These are phyloP conservation scores for Aspergillus clavatus DNA, from an alignment of 2,329 filamentous ascomycete species.

Conservation along the genomic window DNA sequence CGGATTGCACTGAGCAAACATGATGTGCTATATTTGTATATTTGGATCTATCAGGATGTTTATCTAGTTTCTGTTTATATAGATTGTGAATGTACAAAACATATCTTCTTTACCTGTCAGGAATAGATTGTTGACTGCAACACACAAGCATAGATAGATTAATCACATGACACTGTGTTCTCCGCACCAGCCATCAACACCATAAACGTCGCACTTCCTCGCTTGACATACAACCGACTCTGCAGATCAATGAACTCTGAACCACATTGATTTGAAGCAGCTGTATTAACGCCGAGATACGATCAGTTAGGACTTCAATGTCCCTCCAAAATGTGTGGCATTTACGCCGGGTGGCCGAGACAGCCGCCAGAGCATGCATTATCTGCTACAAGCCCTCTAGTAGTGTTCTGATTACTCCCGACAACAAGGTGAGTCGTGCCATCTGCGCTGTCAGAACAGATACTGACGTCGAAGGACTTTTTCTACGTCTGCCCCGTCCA, in stretches of 20 bases:
- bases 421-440: constrained; percentile 66
- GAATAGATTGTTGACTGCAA: too few relatives aligned
- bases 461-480: constrained; percentile 59
- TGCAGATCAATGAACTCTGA: not conserved
- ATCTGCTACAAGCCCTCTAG: constrained; percentile 86
- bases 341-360: constrained; percentile 79
- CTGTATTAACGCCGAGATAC: not conserved
- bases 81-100: not conserved
- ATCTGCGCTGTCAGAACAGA: too few relatives aligned
- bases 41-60: too few relatives aligned
- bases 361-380: constrained; percentile 77
- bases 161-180: constrained; percentile 13
- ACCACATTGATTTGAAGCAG: not conserved
- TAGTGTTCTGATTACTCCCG: constrained; percentile 81
- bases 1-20: not conserved
- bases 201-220: not conserved
- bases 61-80: not conserved
- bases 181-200: constrained; percentile 8
- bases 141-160: constrained; percentile 1
- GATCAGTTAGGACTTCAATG: constrained; percentile 12
- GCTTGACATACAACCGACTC: not conserved
- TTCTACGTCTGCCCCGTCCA: constrained; percentile 87
- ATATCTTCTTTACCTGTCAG: too few relatives aligned
- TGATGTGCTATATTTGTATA: constrained; percentile 1
- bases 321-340: constrained; percentile 71